Evolutionary conservation across 202 grass and related monocot species (phyloP).

Genomic region (Schoenoplectus triqueter): DNA sequence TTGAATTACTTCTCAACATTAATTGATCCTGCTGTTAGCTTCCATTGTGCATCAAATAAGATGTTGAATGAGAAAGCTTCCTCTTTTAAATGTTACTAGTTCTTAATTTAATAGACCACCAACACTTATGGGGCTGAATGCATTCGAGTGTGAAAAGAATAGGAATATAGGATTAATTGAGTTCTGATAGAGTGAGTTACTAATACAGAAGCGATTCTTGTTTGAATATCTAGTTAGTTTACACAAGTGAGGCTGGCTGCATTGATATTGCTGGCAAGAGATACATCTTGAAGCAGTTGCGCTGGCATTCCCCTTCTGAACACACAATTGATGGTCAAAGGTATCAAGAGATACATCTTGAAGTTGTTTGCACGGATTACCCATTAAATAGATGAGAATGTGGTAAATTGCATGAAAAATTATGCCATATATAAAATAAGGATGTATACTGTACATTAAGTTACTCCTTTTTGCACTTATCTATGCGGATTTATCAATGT

Average conservation of each 20-base stretch:
- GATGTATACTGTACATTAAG: slow-evolving; percentile 1
- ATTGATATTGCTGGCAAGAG: slow-evolving; percentile 53
- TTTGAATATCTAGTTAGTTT: slow-evolving; percentile 46
- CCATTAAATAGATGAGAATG: not conserved
- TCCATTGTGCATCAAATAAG: slow-evolving; percentile 22
- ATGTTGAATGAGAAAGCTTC: not conserved
- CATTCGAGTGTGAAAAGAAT: not conserved
- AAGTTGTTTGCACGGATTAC: not conserved
- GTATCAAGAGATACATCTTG: not conserved
- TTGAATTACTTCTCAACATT: no score
- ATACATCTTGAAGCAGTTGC: slow-evolving; percentile 50
- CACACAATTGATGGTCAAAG: slow-evolving; percentile 77
- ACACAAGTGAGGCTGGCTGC: slow-evolving; percentile 40
- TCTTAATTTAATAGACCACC: not conserved
- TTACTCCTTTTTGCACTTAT: not conserved
- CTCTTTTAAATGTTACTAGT: not conserved
- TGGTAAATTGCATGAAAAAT: slow-evolving; percentile 15
- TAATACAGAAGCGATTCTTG: slow-evolving; percentile 13
- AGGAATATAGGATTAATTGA: not conserved
- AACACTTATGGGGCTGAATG: not conserved
- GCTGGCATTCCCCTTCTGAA: slow-evolving; percentile 75
- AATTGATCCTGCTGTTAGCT: not conserved
- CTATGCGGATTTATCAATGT: not conserved
- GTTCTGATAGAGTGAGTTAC: slow-evolving; percentile 13
- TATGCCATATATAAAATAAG: not conserved